Percentiles rank a stretch among this genome's conserved stretches.
These are phyloP conservation scores for Suillus ampliporus DNA, from an alignment of 768 basidiomycete genomes.

Conservation along the genomic window DNA sequence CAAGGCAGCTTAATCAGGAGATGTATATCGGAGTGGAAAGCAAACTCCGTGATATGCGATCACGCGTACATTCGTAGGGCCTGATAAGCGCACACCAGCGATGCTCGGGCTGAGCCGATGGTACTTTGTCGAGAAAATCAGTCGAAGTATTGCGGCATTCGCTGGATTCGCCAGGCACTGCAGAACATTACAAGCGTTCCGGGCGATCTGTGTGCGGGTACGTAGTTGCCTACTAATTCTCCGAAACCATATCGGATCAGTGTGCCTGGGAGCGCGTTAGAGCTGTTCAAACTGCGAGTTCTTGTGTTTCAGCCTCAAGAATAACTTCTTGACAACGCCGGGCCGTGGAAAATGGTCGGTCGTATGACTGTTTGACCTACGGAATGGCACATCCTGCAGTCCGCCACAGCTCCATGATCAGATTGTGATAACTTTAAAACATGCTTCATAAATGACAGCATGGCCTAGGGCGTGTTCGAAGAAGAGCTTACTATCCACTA, in stretches of 20 bases:
- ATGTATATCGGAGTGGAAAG: neutral
- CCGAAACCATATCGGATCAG: conserved; percentile 6
- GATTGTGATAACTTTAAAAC: conserved; percentile 11
- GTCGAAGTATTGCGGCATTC: neutral
- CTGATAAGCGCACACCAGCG: neutral
- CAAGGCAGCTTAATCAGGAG: neutral
- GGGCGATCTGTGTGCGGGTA: neutral
- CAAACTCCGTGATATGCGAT: neutral
- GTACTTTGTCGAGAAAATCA: neutral
- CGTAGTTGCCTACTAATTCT: neutral
- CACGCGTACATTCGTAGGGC: neutral
- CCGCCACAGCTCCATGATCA: conserved; percentile 6
- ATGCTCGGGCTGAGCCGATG: neutral
- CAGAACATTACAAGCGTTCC: neutral
- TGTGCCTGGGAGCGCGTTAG: neutral
- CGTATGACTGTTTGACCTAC: neutral
- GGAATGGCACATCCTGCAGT: neutral
- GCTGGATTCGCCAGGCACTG: conserved; percentile 2
- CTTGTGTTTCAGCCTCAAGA: conserved; percentile 2
- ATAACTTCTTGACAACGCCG: neutral
- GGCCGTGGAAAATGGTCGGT: neutral
- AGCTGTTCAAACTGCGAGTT: neutral
- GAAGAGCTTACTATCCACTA: conserved; percentile 1
- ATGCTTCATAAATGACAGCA: neutral
- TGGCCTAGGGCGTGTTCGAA: conserved; percentile 3